Evolutionary conservation across 2,329 filamentous ascomycete species (phyloP).

Genomic region (Talaromyces sp.): DNA sequence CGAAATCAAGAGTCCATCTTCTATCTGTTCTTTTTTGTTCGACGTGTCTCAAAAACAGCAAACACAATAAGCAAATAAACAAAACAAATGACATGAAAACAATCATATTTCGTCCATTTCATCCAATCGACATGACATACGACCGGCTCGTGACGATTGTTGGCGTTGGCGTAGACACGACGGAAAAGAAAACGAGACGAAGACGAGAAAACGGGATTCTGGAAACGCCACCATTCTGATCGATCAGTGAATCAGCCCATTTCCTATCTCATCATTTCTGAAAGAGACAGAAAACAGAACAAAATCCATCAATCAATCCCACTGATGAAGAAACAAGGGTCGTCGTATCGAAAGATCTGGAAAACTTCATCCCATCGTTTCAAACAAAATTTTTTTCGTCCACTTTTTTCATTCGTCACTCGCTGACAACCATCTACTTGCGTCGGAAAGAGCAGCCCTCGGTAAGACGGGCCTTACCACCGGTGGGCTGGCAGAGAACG

Average conservation of each 20-base stretch:
- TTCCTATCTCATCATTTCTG: background rate
- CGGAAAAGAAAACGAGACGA: conserved; percentile 7
- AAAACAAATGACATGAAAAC: conserved; percentile 5
- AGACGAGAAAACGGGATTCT: background rate
- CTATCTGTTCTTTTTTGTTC: conserved; percentile 40
- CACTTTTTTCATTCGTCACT: conserved; percentile 18
- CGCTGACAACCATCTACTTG: conserved; percentile 66
- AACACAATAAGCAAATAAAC: conserved; percentile 23
- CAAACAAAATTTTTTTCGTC: conserved; percentile 11
- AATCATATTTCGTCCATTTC: conserved; percentile 4
- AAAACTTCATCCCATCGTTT: conserved; percentile 13
- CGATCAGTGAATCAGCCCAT: background rate
- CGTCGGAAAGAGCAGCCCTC: conserved; percentile 99
- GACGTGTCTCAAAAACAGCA: conserved; percentile 18
- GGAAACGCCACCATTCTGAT: conserved; percentile 3
- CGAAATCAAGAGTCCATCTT: conserved; percentile 46
- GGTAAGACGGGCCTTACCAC: conserved; percentile 97
- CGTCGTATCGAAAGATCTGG: conserved; percentile 3
- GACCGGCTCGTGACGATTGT: conserved; percentile 5
- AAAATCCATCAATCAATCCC: background rate
- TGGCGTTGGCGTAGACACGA: background rate
- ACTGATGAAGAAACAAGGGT: conserved; percentile 2
- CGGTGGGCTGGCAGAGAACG: conserved; percentile 98
- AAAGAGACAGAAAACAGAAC: background rate
- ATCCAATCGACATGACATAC: conserved; percentile 8